A percentile compares a stretch with the other conserved stretches of the same genome.
Conservation (phyloP, 176 grass and related monocot genomes). For the Carex pumila region DNA sequence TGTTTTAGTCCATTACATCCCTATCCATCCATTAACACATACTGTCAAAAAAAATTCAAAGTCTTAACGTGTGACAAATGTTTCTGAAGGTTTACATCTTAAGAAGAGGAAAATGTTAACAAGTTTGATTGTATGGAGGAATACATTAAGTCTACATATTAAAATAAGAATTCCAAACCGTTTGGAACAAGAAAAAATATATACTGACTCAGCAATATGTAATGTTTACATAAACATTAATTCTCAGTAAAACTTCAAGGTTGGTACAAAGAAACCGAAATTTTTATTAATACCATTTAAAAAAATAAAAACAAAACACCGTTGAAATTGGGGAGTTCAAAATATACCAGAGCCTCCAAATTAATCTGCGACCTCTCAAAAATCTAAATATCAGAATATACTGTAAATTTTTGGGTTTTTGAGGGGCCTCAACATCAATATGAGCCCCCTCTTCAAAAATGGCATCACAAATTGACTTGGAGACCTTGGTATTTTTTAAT, state of each 20-base stretch:
- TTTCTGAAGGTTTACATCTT: neutral
- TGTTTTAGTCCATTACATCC: neutral
- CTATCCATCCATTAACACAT: neutral
- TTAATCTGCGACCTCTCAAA: no score
- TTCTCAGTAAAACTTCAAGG: neutral
- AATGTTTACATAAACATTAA: constrained; percentile 5
- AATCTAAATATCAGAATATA: no score
- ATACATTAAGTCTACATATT: neutral
- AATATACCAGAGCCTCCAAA: no score
- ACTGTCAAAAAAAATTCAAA: neutral
- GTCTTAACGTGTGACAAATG: neutral
- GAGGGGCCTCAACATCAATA: no score
- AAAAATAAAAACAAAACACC: no score
- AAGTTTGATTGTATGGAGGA: neutral
- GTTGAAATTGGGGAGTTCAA: no score
- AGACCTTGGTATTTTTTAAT: no score
- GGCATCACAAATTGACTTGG: no score
- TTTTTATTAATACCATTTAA: no score
- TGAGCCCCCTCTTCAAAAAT: no score
- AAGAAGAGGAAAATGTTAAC: neutral
- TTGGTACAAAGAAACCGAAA: neutral
- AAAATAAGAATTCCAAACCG: neutral
- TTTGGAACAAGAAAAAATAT: neutral
- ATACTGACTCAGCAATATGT: constrained; percentile 1
- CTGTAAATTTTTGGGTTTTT: no score